Evolutionary conservation across 2,329 filamentous ascomycete genomes (phyloP), one percentile per base, ranked within the genome.

Genomic region (Xylaria sp.): DNA sequence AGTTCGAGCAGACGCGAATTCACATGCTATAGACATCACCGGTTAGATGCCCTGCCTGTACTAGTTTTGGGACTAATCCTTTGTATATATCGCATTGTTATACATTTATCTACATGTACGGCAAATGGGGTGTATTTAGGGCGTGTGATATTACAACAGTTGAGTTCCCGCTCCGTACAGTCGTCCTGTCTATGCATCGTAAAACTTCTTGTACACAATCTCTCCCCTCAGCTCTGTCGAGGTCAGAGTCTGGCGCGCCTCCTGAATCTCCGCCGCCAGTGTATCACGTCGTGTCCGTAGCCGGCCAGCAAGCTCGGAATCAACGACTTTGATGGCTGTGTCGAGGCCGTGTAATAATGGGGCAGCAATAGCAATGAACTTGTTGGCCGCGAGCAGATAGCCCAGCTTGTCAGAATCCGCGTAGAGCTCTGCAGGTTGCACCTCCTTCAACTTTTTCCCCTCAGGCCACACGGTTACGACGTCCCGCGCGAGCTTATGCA

Each of bases 271-370:
- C 36, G 74, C 72, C 12, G 76, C 74, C 28, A 86, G 71, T 4
- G 73, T 69, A 41, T 81, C 76, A n/a, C 79, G 77, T 23, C 84
- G 79, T n/a, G 77, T 69, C 66, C 79, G 72, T 56, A 88, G 74
- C 76, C 80, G 71, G 34, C 63, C 72, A 4, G 78, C 78, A 59
- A 83, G 74, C 50, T 74, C 77, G 30, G 78, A 72, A n/a, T 74
- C 66, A 57, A 76, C 75, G 15, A 85, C 76, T 69, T 83, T 75
- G 48, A 80, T 76, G 15, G 86, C 83, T 67, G 82, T 67, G 46
- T 81, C 78, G 60, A 88, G 78, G 23, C 83, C 86, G 73, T 80
- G 77, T 58, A 83, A 72, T 32, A 83, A 73, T 46, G 81, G 81
- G 10, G 78, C 69, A 3, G 77, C 78, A n/a, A 78, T 59, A 50